Evolutionary conservation across 306 rosid species (phyloP), one percentile per base, ranked within the genome.

Genomic region (Quercus mongolica): DNA sequence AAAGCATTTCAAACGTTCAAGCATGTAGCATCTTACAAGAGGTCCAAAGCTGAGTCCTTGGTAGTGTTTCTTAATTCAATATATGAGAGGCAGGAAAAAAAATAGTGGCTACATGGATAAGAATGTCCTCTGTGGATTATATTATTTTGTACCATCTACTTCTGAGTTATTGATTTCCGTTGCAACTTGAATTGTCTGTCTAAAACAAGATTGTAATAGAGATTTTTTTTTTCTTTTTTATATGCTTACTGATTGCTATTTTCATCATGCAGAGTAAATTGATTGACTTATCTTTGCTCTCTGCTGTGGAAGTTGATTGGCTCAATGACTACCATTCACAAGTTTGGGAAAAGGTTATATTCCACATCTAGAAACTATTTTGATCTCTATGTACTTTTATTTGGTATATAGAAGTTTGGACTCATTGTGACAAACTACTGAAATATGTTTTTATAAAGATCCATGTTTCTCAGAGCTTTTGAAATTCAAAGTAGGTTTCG

Each of bases 311-410:
- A 78, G 72, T 91, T 52, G 85, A 88, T 78, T 92, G 98, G 98
- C 91, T 95, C 44, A 83, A 95, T 76, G 86, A 88, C 69, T 95
- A 92, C 84, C 98, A 95, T 85, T 90, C 91, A 30, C 87, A 85
- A 81, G 97, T 92, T 70, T 92, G 99, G 98, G 97, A 90, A 78
- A 95, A 95, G 98, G 99, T 95, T 81, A 21, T 67, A 46, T 71
- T 18, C 73, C 28, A 67, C 31, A n/a, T 41, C 28, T 26, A 28
- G 20, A 51, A 52, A 74, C 5, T 21, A 26, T 56, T 67, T 33
- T 18, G n/a, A 31, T 33, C n/a, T 41, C 46, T 41, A 41, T 41
- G 46, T 41, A 41, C 11, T 41, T 41, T 41, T 41, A 7, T 41
- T 41, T 41, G 46, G 46, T 41, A 8, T 41, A 8, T 41, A 8